A percentile compares a stretch with the other conserved stretches of the same genome.
Conservation (phyloP, 192 early-diverging fungal genomes). For the Thamnidium elegans region DNA sequence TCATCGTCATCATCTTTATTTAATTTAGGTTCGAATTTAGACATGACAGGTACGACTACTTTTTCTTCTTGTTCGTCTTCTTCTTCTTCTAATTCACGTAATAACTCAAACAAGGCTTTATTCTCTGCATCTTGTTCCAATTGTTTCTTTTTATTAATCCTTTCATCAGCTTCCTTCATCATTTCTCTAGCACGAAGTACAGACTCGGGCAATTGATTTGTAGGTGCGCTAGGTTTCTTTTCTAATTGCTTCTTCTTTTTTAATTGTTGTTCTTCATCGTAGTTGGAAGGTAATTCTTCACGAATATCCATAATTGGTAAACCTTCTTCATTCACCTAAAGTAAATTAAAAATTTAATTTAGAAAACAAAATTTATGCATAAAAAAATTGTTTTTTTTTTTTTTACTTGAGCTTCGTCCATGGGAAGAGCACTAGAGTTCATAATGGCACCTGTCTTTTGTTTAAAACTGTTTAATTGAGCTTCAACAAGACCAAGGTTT, state of each 20-base stretch:
- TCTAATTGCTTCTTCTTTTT: neutral
- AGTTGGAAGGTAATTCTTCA: conserved; percentile 53
- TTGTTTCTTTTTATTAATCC: neutral
- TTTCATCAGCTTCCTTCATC: conserved; percentile 1
- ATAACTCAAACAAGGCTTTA: conserved; percentile 50
- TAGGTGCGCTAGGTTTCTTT: neutral
- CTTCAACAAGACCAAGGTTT: conserved; percentile 43
- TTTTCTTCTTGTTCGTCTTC: conserved; percentile 59
- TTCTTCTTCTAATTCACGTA: conserved; percentile 67
- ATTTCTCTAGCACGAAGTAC: conserved; percentile 16
- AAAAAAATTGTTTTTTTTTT: neutral
- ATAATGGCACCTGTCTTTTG: conserved; percentile 17
- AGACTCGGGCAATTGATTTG: neutral
- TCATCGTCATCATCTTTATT: conserved; percentile 43
- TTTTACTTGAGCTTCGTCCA: conserved; percentile 18
- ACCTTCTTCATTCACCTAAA: conserved; percentile 74
- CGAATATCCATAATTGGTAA: conserved; percentile 73
- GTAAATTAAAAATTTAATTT: neutral
- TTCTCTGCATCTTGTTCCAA: conserved; percentile 53
- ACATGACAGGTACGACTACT: conserved; percentile 35
- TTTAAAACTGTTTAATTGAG: conserved; percentile 46
- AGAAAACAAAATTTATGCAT: neutral
- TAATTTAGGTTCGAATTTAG: conserved; percentile 27
- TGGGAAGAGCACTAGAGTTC: conserved; percentile 9
- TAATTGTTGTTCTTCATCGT: conserved; percentile 28